These are phyloP conservation scores for Hymenotorrendiella dingleyae DNA, from an alignment of 2,329 filamentous ascomycete species.

Conservation along the genomic window DNA sequence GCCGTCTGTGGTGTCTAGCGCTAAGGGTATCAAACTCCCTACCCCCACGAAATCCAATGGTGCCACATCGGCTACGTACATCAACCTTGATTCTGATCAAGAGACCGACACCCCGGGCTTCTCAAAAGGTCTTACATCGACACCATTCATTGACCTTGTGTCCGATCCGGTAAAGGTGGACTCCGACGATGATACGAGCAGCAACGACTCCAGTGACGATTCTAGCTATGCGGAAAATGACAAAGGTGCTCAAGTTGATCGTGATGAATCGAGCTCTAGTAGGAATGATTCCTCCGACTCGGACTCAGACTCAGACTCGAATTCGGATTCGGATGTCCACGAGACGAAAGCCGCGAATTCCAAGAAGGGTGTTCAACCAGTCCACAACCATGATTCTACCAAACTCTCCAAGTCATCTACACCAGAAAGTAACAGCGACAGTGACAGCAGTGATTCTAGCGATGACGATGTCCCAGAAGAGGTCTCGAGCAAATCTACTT, in stretches of 20 bases:
- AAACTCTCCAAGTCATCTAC: constrained; percentile 7
- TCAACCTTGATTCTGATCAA: too few relatives aligned
- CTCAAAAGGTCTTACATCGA: constrained; percentile 19
- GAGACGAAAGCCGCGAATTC: not conserved
- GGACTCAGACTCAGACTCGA: constrained; percentile 16
- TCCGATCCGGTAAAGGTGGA: constrained; percentile 18
- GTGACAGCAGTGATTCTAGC: constrained; percentile 21
- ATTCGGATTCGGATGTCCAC: constrained; percentile 19
- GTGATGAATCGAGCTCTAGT: constrained; percentile 1
- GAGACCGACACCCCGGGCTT: too few relatives aligned
- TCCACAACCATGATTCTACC: constrained; percentile 18
- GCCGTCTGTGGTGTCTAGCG: constrained; percentile 16
- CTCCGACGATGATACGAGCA: constrained; percentile 8
- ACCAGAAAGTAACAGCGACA: constrained; percentile 12
- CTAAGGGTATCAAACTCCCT: constrained; percentile 25
- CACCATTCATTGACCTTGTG: constrained; percentile 26
- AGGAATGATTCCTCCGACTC: constrained; percentile 9
- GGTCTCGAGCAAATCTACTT: constrained; percentile 30
- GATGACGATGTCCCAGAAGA: constrained; percentile 37
- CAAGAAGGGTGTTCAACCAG: constrained; percentile 1
- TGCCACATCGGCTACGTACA: constrained; percentile 13
- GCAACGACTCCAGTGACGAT: constrained; percentile 5
- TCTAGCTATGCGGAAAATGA: not conserved
- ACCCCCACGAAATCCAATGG: too few relatives aligned
- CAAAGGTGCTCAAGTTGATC: not conserved